Evolutionary conservation across 2,329 filamentous ascomycete genomes (phyloP).

Genomic region (Cordyceps militaris): DNA sequence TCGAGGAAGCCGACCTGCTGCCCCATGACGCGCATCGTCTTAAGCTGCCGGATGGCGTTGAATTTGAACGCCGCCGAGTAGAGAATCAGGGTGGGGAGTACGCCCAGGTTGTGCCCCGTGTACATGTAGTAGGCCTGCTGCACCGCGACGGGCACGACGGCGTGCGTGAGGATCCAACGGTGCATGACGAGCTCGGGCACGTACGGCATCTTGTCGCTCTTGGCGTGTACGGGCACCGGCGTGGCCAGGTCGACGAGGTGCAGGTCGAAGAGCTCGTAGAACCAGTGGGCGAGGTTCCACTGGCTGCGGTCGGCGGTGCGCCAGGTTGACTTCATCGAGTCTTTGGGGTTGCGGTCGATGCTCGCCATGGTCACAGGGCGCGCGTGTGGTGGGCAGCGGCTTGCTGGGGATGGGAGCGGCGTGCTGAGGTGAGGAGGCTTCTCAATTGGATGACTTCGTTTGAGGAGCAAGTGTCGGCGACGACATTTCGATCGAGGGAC

Average conservation of each 20-base stretch:
- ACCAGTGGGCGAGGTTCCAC: slow-evolving; percentile 25
- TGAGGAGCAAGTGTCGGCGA: not conserved
- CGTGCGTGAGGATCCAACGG: slow-evolving; percentile 31
- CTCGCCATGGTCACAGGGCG: slow-evolving; percentile 2
- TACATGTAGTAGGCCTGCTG: slow-evolving; percentile 28
- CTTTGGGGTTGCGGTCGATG: slow-evolving; percentile 16
- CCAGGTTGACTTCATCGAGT: slow-evolving; percentile 33
- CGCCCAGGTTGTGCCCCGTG: slow-evolving; percentile 23
- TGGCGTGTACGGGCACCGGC: slow-evolving; percentile 29
- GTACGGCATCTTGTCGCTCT: slow-evolving; percentile 31
- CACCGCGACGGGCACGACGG: slow-evolving; percentile 27
- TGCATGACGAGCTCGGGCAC: slow-evolving; percentile 27
- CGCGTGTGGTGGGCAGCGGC: not conserved
- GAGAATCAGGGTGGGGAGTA: slow-evolving; percentile 25
- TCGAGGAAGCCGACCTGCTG: slow-evolving; percentile 33
- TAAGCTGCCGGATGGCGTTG: slow-evolving; percentile 31
- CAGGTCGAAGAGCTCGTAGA: slow-evolving; percentile 24
- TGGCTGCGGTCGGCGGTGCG: slow-evolving; percentile 20
- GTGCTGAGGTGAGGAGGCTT: too few species aligned
- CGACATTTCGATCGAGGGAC: too few species aligned
- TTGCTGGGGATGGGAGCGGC: not conserved
- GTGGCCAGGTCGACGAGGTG: slow-evolving; percentile 22
- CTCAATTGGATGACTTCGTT: not conserved
- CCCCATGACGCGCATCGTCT: slow-evolving; percentile 28
- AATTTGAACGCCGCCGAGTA: slow-evolving; percentile 31